These are phyloP conservation scores for Solanum pimpinellifolium DNA, from an alignment of 257 asterid species.

Conservation along the genomic window DNA sequence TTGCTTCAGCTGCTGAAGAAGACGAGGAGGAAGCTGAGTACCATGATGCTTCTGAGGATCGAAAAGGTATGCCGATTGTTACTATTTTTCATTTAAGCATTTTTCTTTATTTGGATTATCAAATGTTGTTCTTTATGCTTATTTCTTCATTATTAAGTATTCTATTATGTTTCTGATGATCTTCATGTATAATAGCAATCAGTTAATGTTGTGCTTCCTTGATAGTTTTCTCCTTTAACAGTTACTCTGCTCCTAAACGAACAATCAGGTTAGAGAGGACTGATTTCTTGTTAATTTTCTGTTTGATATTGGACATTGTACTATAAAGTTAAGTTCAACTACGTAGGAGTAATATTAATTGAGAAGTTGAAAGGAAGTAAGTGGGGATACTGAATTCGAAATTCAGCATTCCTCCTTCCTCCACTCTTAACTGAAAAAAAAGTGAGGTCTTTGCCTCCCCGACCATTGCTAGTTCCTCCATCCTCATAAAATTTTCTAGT, in stretches of 20 bases:
- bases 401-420: background rate
- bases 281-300: no score
- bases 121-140: background rate
- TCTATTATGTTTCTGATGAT: background rate
- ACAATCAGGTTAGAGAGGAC: no score
- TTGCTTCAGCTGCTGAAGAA: slow-evolving; percentile 47
- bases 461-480: background rate
- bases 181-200: background rate
- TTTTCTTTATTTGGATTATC: background rate
- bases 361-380: background rate
- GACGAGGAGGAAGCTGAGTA: slow-evolving; percentile 62
- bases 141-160: background rate
- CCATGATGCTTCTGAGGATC: slow-evolving; percentile 66
- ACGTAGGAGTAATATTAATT: background rate
- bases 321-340: background rate
- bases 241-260: no score
- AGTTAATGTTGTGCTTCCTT: background rate
- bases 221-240: no score
- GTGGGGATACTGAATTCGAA: background rate
- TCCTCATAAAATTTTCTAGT: background rate
- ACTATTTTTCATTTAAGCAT: background rate
- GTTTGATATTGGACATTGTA: background rate
- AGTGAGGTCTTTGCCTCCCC: background rate
- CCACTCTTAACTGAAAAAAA: background rate
- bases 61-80: slow-evolving; percentile 33